phyloP scores from a whole-genome alignment of 371 early-diverging fungal genomes.

The Mortierella sp. region DNA sequence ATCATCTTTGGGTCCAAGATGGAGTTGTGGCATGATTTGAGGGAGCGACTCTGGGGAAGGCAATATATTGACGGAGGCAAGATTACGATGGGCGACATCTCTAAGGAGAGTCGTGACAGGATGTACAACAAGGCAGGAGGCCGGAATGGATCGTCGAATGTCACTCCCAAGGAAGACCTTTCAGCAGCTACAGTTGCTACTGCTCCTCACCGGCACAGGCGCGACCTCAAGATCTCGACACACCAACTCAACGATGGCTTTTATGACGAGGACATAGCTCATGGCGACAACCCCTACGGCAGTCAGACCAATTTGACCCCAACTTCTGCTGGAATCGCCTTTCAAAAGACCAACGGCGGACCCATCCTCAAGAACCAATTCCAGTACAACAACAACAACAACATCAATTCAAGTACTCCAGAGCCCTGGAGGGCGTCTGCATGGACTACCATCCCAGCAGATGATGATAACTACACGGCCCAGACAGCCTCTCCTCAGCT shows the following conservation, averaged over 20 bases:
- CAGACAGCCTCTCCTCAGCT: constrained; percentile 11
- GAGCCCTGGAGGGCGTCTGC: constrained; percentile 9
- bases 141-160: background rate
- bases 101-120: constrained; percentile 7
- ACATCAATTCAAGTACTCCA: background rate
- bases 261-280: constrained; percentile 1
- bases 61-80: background rate
- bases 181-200: background rate
- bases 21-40: constrained; percentile 8
- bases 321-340: background rate
- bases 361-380: background rate
- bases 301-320: constrained; percentile 4
- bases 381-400: background rate
- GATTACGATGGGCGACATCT: constrained; percentile 10
- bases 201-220: background rate
- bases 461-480: background rate
- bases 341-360: background rate
- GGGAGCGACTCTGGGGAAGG: background rate
- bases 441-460: background rate
- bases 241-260: background rate
- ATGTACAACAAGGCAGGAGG: background rate
- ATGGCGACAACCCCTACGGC: constrained; percentile 6
- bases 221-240: background rate
- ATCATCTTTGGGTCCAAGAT: constrained; percentile 17
- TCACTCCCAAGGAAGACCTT: background rate